Evolutionary conservation across 306 rosid genomes (phyloP), one percentile per base, ranked within the genome.

Genomic region (Glycine tomentella): DNA sequence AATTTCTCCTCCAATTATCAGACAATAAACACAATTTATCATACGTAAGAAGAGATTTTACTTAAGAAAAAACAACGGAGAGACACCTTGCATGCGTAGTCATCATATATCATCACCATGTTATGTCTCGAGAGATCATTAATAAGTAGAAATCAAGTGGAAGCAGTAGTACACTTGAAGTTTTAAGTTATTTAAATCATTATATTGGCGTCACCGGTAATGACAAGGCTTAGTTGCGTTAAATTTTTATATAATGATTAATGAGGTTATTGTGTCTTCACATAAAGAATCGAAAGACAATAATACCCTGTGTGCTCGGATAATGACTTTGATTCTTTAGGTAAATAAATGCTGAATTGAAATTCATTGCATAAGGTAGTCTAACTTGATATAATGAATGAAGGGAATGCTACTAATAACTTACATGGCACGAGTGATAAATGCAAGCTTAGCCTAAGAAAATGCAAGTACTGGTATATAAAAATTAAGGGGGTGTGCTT

Each of bases 91-190:
- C 73, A 76, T 49, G 74, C 64, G 31, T 53, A 34, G 53, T 65
- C 15, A 77, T 77, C 3, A 58, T 36, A 3, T 36, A 61, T 3
- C 5, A 63, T 63, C 31, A 78, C 45, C 40, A 4, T n/a, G 67
- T 36, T 11, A 51, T 36, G 36, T 45, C 3, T 53, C n/a, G 15
- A 10, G 16, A 38, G 9, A 16, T 63, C 45, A 59, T 40, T 45
- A 75, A 46, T 61, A 9, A 76, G 62, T 62, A 17, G 63, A 51
- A 65, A 49, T 65, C 34, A 78, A 38, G 75, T 16, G 67, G 56
- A 78, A 78, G 74, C 57, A 78, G 67, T 3, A 40, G 46, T 51
- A 38, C 7, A 17, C 68, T 78, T 77, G 55, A 66, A 66, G 81
- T 77, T 38, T 25, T 20, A 76, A 76, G 62, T 13, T 15, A 48